phyloP scores from a whole-genome alignment of 2,329 filamentous ascomycete species.

The Beauveria sp. region DNA sequence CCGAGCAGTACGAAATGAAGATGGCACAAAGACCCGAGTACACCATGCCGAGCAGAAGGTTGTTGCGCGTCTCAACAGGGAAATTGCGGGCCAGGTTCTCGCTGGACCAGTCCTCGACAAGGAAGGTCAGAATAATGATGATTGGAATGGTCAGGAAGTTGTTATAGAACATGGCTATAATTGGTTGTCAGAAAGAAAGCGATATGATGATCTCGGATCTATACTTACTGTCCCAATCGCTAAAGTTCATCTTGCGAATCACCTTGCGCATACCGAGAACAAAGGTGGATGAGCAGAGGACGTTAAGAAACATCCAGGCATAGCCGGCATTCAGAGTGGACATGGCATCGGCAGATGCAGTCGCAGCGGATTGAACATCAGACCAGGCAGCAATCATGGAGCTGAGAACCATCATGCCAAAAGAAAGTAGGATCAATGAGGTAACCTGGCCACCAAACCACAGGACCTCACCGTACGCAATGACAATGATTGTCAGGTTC shows the following conservation, averaged over 20 bases:
- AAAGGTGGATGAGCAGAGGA: constrained; percentile 79
- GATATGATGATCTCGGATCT: not conserved
- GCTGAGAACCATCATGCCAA: constrained; percentile 86
- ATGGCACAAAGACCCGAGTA: constrained; percentile 81
- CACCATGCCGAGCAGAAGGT: constrained; percentile 72
- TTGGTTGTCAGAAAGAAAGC: constrained; percentile 19
- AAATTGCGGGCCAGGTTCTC: constrained; percentile 76
- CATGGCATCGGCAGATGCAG: constrained; percentile 57
- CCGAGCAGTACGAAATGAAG: constrained; percentile 92
- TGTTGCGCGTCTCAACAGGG: constrained; percentile 63
- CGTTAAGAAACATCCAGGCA: constrained; percentile 90
- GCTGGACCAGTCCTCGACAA: constrained; percentile 80
- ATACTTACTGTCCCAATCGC: constrained; percentile 87
- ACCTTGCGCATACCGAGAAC: constrained; percentile 86
- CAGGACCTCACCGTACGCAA: constrained; percentile 87
- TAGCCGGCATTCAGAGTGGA: constrained; percentile 85
- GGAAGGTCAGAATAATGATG: constrained; percentile 65
- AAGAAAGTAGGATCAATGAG: constrained; percentile 75
- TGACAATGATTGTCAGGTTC: constrained; percentile 91
- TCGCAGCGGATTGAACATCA: constrained; percentile 74
- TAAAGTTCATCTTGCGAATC: constrained; percentile 96
- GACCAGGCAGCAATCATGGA: constrained; percentile 91
- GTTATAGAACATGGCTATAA: constrained; percentile 91
- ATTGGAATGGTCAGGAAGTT: constrained; percentile 88
- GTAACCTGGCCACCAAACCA: constrained; percentile 91